Evolutionary conservation across 1,139 yeast genomes (phyloP).

Genomic region (Diutina scorzettiae): DNA sequence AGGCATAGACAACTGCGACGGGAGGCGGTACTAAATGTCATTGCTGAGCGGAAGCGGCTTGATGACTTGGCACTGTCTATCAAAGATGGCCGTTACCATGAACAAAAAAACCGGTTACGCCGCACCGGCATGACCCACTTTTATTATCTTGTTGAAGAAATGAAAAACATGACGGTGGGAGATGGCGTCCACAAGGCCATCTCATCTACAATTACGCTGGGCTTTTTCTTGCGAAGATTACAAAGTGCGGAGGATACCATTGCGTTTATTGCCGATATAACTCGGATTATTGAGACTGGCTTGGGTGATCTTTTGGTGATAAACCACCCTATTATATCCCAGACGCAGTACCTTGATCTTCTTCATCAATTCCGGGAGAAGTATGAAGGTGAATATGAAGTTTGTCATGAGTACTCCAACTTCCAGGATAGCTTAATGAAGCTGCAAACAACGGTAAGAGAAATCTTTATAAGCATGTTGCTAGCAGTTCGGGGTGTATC

Average conservation of each 20-base stretch:
- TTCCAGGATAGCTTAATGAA: slow-evolving; percentile 68
- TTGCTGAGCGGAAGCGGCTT: slow-evolving; percentile 78
- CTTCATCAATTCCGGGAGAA: slow-evolving; percentile 30
- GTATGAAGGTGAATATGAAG: slow-evolving; percentile 30
- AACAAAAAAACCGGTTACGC: slow-evolving; percentile 69
- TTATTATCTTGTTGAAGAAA: slow-evolving; percentile 78
- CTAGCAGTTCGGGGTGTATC: slow-evolving; percentile 75
- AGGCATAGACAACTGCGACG: slow-evolving; percentile 42
- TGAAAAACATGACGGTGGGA: slow-evolving; percentile 24
- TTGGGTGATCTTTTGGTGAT: slow-evolving; percentile 26
- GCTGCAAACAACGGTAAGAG: slow-evolving; percentile 61
- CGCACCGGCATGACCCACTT: slow-evolving; percentile 57
- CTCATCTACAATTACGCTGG: slow-evolving; percentile 66
- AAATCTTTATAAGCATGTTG: slow-evolving; percentile 63
- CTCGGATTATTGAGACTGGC: slow-evolving; percentile 31
- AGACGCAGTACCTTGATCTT: slow-evolving; percentile 35
- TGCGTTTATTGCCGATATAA: slow-evolving; percentile 44
- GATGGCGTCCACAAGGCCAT: slow-evolving; percentile 39
- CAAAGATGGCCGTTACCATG: slow-evolving; percentile 75
- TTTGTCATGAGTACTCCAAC: slow-evolving; percentile 53
- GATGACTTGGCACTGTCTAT: slow-evolving; percentile 81
- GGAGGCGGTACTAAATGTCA: slow-evolving; percentile 63
- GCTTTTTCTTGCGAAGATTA: slow-evolving; percentile 60
- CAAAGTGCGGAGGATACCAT: slow-evolving; percentile 68
- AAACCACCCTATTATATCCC: slow-evolving; percentile 41